Base-by-base conservation (phyloP, 2,329 filamentous ascomycete species). In the Pyrenochaeta sp. region DNA sequence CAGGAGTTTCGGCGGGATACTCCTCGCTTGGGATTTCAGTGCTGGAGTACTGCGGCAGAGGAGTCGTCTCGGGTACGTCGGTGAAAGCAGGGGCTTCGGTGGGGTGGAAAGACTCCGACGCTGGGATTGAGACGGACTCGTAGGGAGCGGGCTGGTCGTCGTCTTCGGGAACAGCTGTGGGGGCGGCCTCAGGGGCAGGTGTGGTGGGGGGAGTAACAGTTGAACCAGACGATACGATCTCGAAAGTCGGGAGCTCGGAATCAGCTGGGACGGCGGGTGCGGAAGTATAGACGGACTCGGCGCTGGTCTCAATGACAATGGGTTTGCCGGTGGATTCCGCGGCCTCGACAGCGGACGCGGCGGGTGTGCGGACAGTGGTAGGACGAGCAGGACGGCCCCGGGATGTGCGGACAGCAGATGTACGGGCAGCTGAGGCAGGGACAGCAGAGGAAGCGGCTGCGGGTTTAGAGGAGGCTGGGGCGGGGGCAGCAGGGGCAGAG, bases 61-160 rank as follows among this genome's bases (percentile, higher is more conserved):
- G 30, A 19, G 56, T 49, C 8, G 48, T 36, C 27, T 41, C 44
- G 22, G 50, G 44, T 7, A 41, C 39, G 6, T 52, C 41, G 4
- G 47, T 56, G 41, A 61, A 61, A 8, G 53, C 58, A 35, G 55
- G 58, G 7, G 58, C 55, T 5, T 48, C 7, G 19, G 35, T 46
- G 8, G 53, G 31, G 19, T 48, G 41, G 48, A 60, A 60, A 0
- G 50, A 53, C 37, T 54, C 44, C 2, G 48, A 48, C 3, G 41
- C 51, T 7, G 54, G 56, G 6, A 58, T 27, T 7, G 37, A 31
- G 15, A 54, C 35, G 2, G 55, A 53, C 14, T 48, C 35, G 8
- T 47, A 56, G 8, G 57, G 54, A 15, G 39, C 44, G 6, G 56
- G 53, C 19, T 41, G 38, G 23, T 53, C 54, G 7, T 41, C 32